Base-by-base conservation (phyloP, 768 basidiomycete species). In the Hypsizygus marmoreus region DNA sequence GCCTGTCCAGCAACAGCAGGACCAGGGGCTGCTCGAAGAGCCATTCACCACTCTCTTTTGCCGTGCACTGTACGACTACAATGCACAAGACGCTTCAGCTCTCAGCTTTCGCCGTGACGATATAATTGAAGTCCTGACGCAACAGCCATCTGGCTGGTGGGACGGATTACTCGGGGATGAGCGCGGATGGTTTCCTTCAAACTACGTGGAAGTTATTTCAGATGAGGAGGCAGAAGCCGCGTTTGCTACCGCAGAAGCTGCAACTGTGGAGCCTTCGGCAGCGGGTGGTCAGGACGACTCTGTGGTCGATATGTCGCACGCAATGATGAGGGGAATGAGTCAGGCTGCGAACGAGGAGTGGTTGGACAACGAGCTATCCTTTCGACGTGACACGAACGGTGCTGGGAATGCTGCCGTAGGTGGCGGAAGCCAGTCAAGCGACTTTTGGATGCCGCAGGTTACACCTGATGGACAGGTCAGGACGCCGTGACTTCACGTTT, bases 71-170 rank as follows among this genome's bases (percentile, higher is more conserved):
- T 99, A 95, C 64, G 89, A 93, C 69, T 95, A 94, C 65, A 77
- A 84, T 55, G 85, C 90, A n/a, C 74, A 86, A 58, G 94, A 97
- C 56, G 74, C 81, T 33, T 92, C 93, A 2, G 89, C 95, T 0
- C 80, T 99, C 33, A 90, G 90, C 12, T 98, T 99, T 65, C 74
- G 65, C 51, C 82, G 80, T 55, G 88, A 85, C 53, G 94, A 97
- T 61, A 79, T 97, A 55, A 97, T 99, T 54, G 92, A 97, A 65
- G 92, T 98, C 49, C 76, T 95, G 42, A 90, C 88, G 9, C 86
- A 85, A 57, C 82, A 97, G 43, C 88, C 91, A 28, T 90, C 90
- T 4, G 95, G 95, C 12, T 99, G 95, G 95, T 97, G 95, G 97
- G 95, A 99, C 64, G 95, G 95, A 4, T 72, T 97, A 48, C 76